Evolutionary conservation across 2,329 filamentous ascomycete species (phyloP).

Genomic region (Talaromyces sp.): DNA sequence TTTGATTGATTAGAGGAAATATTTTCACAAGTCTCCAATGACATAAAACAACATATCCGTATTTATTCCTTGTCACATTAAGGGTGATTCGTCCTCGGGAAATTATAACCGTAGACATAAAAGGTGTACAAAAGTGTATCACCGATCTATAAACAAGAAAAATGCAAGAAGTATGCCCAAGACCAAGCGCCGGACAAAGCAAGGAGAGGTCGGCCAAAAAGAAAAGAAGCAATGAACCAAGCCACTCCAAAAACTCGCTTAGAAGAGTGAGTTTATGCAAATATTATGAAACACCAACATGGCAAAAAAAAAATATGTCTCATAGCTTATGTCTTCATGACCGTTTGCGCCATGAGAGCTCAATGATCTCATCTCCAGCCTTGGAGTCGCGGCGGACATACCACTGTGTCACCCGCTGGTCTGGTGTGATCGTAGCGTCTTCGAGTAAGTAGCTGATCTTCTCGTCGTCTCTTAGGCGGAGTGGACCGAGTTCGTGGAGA

Average conservation of each 20-base stretch:
- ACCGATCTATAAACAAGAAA: constrained; percentile 28
- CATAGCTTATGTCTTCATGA: not conserved
- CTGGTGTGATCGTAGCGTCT: constrained; percentile 48
- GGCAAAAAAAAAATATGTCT: not conserved
- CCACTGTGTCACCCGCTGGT: constrained; percentile 55
- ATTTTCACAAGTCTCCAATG: not conserved
- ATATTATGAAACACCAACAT: constrained; percentile 5
- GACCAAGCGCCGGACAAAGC: constrained; percentile 19
- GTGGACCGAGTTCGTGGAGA: constrained; percentile 58
- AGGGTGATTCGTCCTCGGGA: constrained; percentile 14
- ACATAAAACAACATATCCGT: not conserved
- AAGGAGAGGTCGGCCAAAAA: not conserved
- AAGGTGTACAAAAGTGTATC: constrained; percentile 17
- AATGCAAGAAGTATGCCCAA: constrained; percentile 18
- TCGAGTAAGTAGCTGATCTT: constrained; percentile 58
- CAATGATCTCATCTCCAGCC: constrained; percentile 43
- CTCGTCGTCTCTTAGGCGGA: constrained; percentile 46
- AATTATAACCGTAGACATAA: constrained; percentile 18
- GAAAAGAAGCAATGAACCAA: constrained; percentile 1
- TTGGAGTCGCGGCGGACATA: constrained; percentile 54
- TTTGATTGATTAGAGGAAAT: too few species aligned
- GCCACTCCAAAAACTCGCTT: not conserved
- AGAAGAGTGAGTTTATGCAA: constrained; percentile 6
- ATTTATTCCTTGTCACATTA: constrained; percentile 26
- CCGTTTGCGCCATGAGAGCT: constrained; percentile 40